These are phyloP conservation scores for Chrysoporthe cubensis DNA, from an alignment of 2,329 filamentous ascomycete species.

Conservation along the genomic window DNA sequence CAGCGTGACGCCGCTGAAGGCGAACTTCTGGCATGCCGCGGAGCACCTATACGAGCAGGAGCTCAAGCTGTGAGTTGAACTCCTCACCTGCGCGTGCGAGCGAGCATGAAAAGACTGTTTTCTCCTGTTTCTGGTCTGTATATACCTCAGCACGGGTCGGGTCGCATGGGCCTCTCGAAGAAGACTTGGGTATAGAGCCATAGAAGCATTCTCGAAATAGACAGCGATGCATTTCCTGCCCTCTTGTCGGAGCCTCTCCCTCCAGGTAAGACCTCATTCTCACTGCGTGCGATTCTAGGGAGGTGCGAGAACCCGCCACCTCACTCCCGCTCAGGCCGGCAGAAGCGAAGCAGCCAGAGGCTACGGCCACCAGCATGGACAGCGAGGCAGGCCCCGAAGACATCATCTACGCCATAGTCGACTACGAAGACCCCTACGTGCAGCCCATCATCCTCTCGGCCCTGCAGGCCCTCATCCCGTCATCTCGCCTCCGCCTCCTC, in stretches of 20 bases:
- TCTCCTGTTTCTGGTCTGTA: constrained; percentile 5
- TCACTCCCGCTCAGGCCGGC: constrained; percentile 28
- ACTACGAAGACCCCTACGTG: constrained; percentile 88
- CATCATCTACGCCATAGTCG: constrained; percentile 71
- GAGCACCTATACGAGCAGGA: constrained; percentile 68
- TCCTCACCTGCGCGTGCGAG: constrained; percentile 21
- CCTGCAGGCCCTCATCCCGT: constrained; percentile 65
- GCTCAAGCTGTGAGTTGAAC: constrained; percentile 80
- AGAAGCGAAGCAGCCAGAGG: constrained; percentile 25
- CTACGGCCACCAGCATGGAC: constrained; percentile 21
- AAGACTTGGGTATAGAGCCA: constrained; percentile 23
- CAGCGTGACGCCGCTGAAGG: constrained; percentile 87
- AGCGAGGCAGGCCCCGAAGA: constrained; percentile 36
- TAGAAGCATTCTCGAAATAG: constrained; percentile 32
- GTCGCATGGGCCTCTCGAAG: background rate
- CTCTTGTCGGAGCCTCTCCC: constrained; percentile 12
- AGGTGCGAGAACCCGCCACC: constrained; percentile 11
- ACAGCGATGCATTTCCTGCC: constrained; percentile 32
- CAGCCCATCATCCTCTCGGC: constrained; percentile 81
- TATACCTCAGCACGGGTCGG: background rate
- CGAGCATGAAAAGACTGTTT: constrained; percentile 20
- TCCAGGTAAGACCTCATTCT: constrained; percentile 40
- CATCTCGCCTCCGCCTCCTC: constrained; percentile 58
- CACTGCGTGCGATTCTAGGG: constrained; percentile 36
- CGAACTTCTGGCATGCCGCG: constrained; percentile 84